These are phyloP conservation scores for Exophiala viscosa DNA, from an alignment of 2,329 filamentous ascomycete genomes.

Conservation along the genomic window DNA sequence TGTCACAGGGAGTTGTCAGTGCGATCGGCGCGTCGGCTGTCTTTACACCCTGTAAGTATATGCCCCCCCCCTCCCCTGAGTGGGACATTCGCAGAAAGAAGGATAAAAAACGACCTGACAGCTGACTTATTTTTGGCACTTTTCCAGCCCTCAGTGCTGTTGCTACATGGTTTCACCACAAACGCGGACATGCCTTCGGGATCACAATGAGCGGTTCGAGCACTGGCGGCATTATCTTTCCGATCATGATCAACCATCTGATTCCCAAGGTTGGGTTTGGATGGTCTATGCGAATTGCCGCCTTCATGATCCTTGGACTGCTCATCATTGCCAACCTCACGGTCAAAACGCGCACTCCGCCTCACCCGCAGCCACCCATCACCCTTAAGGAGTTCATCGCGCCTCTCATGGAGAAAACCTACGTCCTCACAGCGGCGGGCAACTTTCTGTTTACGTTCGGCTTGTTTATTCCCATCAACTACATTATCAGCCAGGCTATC, in stretches of 20 bases:
- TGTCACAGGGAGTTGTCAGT: slow-evolving; percentile 53
- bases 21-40: slow-evolving; percentile 49
- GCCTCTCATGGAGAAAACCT: slow-evolving; percentile 28
- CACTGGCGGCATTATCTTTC: slow-evolving; percentile 58
- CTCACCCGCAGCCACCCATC: slow-evolving; percentile 33
- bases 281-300: slow-evolving; percentile 55
- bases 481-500: slow-evolving; percentile 20
- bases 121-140: background rate
- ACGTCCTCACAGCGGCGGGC: slow-evolving; percentile 23
- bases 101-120: too few relatives aligned
- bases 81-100: too few relatives aligned
- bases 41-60: slow-evolving; percentile 40
- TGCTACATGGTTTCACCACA: slow-evolving; percentile 28
- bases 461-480: slow-evolving; percentile 30
- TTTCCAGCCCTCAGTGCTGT: slow-evolving; percentile 5
- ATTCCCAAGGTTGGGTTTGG: slow-evolving; percentile 52
- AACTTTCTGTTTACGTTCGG: slow-evolving; percentile 46
- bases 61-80: slow-evolving; percentile 25
- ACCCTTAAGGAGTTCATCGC: slow-evolving; percentile 29
- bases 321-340: slow-evolving; percentile 52
- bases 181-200: slow-evolving; percentile 53
- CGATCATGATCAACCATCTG: slow-evolving; percentile 57
- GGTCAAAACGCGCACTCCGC: slow-evolving; percentile 49
- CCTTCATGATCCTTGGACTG: slow-evolving; percentile 60
- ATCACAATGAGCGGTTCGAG: slow-evolving; percentile 53